phyloP scores from a whole-genome alignment of 2,329 filamentous ascomycete genomes.

The Aspergillus hortae region DNA sequence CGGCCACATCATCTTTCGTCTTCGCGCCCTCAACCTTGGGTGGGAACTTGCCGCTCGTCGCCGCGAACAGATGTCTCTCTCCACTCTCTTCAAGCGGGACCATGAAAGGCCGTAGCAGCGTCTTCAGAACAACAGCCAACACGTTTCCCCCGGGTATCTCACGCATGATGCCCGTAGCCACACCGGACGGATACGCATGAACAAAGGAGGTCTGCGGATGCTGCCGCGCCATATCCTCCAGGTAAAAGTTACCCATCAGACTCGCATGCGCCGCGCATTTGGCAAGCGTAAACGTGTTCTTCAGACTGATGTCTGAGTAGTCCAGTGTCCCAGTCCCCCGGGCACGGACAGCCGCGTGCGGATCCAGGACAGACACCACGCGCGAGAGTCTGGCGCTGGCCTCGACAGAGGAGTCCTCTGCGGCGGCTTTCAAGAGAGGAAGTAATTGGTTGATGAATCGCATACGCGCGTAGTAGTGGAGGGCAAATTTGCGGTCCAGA shows the following conservation, averaged over 20 bases:
- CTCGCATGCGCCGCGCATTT: slow-evolving; percentile 38
- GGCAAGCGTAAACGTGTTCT: slow-evolving; percentile 28
- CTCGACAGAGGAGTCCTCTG: background rate
- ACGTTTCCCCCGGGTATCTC: slow-evolving; percentile 33
- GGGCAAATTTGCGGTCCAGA: slow-evolving; percentile 44
- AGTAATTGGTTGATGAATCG: slow-evolving; percentile 42
- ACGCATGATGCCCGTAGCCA: slow-evolving; percentile 36
- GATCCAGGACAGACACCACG: slow-evolving; percentile 40
- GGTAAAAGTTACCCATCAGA: slow-evolving; percentile 35
- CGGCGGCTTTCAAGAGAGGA: slow-evolving; percentile 30
- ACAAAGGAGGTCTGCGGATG: slow-evolving; percentile 30
- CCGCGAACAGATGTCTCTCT: slow-evolving; percentile 21
- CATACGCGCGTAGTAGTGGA: slow-evolving; percentile 48
- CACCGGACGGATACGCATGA: slow-evolving; percentile 41
- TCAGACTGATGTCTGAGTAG: slow-evolving; percentile 42
- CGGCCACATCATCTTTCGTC: slow-evolving; percentile 7
- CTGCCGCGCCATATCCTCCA: slow-evolving; percentile 30
- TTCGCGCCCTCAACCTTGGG: slow-evolving; percentile 7
- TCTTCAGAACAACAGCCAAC: slow-evolving; percentile 5
- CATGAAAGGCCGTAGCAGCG: slow-evolving; percentile 16
- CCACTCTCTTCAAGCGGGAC: slow-evolving; percentile 35
- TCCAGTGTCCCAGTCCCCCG: slow-evolving; percentile 34
- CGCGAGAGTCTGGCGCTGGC: slow-evolving; percentile 26
- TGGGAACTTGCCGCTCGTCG: slow-evolving; percentile 22
- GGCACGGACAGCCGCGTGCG: slow-evolving; percentile 12